Evolutionary conservation across 208 protist genomes (phyloP), one percentile per base, ranked within the genome.

Genomic region (Trypanosoma cruzi): DNA sequence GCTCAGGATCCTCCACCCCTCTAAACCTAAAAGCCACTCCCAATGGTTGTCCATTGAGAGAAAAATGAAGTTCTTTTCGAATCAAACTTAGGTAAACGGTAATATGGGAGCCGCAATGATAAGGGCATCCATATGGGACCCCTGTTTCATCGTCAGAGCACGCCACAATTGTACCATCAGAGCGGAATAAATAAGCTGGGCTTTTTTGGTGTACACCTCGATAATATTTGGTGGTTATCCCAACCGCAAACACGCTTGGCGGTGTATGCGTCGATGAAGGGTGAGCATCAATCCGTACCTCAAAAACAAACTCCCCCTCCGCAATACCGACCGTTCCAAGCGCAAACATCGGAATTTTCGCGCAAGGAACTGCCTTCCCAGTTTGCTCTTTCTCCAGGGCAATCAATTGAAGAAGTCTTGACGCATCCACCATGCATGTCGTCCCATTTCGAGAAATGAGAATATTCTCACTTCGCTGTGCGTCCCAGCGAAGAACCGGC

Each of bases 1-100:
- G 79, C 42, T 80, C 80, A 0, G 82, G 81, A 44, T 84, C 72
- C 0, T 57, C 71, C 16, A 79, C 59, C 24, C 63, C 63, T n/a
- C 36, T 46, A 59, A 94, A 89, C 31, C 61, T 65, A 61, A 91
- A 94, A 2, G 88, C 88, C 11, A 81, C 71, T 2, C 88, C 88
- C 54, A 81, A 67, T 24, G 64, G 44, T 28, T 59, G 49, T 6
- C 78, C 77, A 66, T 94, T 84, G 36, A 90, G 69, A 42, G 54
- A 76, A 61, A 91, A 94, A 63, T 71, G 73, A 50, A 91, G 48
- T 61, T 75, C 42, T 7, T 80, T 68, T n/a, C 29, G 32, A 3
- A 40, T 49, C 36, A 91, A 64, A 58, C 88, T 71, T 31, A 94
- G 55, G 22, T 79, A 62, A n/a, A 82, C 79, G 0, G 78, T 84